Percentiles rank a stretch among this genome's conserved stretches.
phyloP scores from a whole-genome alignment of 306 rosid genomes.

The Gillenia trifoliata region DNA sequence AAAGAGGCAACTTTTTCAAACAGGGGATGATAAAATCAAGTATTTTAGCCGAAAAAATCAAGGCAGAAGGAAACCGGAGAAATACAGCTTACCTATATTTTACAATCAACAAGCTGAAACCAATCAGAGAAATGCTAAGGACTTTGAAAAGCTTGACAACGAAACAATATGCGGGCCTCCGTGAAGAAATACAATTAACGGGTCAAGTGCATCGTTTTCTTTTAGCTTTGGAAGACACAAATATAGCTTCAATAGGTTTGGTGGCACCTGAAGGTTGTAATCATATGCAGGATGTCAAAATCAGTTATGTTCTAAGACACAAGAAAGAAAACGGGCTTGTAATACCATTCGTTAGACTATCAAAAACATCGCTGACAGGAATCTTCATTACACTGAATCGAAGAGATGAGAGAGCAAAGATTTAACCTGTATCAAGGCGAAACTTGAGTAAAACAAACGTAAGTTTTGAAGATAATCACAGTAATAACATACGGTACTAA shows the following conservation, averaged over 20 bases:
- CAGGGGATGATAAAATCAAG: neutral
- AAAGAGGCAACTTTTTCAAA: slow-evolving; percentile 5
- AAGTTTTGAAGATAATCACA: slow-evolving; percentile 19
- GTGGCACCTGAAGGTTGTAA: slow-evolving; percentile 65
- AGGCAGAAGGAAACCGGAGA: neutral
- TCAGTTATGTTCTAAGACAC: slow-evolving; percentile 20
- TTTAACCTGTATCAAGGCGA: slow-evolving; percentile 46
- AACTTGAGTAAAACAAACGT: neutral
- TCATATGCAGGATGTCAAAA: slow-evolving; percentile 13
- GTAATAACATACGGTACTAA: slow-evolving; percentile 33
- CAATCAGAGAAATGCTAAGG: slow-evolving; percentile 69
- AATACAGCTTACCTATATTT: slow-evolving; percentile 60
- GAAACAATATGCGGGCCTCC: slow-evolving; percentile 81
- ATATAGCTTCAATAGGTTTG: slow-evolving; percentile 76
- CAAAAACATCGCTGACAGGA: slow-evolving; percentile 64
- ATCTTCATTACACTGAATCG: slow-evolving; percentile 58
- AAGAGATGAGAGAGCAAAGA: slow-evolving; percentile 65
- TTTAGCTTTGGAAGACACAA: slow-evolving; percentile 60
- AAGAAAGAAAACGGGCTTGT: slow-evolving; percentile 36
- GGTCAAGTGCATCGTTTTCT: slow-evolving; percentile 46
- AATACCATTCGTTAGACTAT: slow-evolving; percentile 59
- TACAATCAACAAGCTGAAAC: slow-evolving; percentile 72
- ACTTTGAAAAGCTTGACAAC: slow-evolving; percentile 69
- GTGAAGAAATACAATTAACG: slow-evolving; percentile 74
- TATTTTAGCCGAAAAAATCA: slow-evolving; percentile 26